These are phyloP conservation scores for Colletotrichum sp. DNA, from an alignment of 2,329 filamentous ascomycete genomes.

Conservation along the genomic window DNA sequence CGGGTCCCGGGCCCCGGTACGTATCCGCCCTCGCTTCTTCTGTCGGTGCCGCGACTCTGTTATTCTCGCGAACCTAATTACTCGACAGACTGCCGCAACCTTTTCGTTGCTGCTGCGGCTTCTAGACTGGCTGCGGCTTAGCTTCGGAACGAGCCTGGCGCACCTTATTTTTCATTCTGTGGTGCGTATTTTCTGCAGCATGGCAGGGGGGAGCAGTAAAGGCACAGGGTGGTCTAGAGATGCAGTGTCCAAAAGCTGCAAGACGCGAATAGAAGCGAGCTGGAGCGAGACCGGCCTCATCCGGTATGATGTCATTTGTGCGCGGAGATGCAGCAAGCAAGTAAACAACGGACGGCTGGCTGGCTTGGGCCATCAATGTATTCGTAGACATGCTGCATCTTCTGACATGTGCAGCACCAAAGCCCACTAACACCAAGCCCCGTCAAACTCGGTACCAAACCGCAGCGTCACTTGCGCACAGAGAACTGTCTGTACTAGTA, in stretches of 20 bases:
- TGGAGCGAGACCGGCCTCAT: neutral
- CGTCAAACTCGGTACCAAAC: neutral
- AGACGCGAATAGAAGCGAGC: neutral
- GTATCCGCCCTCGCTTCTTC: neutral
- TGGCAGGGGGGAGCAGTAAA: neutral
- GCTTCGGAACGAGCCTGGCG: neutral
- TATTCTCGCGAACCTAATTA: neutral
- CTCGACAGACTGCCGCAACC: neutral
- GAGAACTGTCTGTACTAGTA: neutral
- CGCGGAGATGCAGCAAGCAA: neutral
- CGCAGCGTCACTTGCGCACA: neutral
- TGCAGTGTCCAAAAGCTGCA: neutral
- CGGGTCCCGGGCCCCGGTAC: neutral
- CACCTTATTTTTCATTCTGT: neutral
- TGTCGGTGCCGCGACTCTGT: neutral
- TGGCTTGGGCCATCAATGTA: neutral
- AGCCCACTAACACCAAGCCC: neutral
- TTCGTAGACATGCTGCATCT: neutral
- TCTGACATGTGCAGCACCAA: neutral
- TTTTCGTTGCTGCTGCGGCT: neutral
- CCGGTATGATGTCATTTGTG: conserved; percentile 5
- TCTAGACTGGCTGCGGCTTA: neutral
- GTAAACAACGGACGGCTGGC: neutral
- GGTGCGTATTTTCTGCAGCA: neutral
- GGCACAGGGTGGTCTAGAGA: neutral